Conservation (phyloP, 1,284 basidiomycete species). For the Trichosporon coremiiforme region DNA sequence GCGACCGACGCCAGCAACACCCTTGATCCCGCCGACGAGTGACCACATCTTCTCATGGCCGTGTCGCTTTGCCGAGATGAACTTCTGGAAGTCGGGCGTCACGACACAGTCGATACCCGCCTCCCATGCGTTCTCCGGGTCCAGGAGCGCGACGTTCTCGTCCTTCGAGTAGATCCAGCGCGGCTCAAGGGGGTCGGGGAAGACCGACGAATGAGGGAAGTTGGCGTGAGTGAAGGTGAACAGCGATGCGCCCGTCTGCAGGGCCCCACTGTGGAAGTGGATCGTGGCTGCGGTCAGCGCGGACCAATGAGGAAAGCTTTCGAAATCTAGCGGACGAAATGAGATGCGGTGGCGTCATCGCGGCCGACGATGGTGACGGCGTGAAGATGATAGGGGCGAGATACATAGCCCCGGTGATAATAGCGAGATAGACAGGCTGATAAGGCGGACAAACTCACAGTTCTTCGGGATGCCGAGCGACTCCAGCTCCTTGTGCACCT, state of each 20-base stretch:
- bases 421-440: background rate
- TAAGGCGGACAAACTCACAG: constrained; percentile 13
- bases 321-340: background rate
- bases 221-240: constrained; percentile 74
- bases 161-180: constrained; percentile 79
- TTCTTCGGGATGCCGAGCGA: constrained; percentile 42
- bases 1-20: constrained; percentile 24
- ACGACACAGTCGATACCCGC: constrained; percentile 46
- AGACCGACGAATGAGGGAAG: constrained; percentile 50
- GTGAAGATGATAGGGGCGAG: background rate
- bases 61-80: constrained; percentile 14
- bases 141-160: constrained; percentile 62
- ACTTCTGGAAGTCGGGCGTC: constrained; percentile 38
- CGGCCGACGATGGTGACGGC: background rate
- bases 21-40: constrained; percentile 34
- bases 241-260: constrained; percentile 84
- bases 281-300: constrained; percentile 36
- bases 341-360: background rate
- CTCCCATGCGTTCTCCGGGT: constrained; percentile 40
- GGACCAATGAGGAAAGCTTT: background rate
- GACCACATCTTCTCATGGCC: constrained; percentile 32
- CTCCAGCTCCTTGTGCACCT: constrained; percentile 70
- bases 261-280: constrained; percentile 49
- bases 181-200: constrained; percentile 28
- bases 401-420: background rate